Conservation (phyloP, 352 stramenopile species). For the Pythium rhizo-oryzae region DNA sequence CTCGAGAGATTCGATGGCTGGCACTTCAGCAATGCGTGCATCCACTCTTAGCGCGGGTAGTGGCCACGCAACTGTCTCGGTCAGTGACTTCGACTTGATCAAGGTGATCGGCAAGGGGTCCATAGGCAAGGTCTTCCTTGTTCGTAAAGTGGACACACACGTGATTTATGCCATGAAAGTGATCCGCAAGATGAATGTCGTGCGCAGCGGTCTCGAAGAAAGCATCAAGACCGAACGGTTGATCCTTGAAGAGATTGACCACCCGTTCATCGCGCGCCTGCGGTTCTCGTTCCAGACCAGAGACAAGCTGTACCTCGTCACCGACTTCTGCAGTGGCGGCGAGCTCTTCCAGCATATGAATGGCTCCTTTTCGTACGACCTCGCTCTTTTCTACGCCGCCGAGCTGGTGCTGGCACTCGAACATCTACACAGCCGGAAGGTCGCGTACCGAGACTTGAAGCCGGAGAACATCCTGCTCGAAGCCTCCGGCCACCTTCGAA, state of each 20-base stretch:
- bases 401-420: slow-evolving; percentile 96
- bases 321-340: slow-evolving; percentile 91
- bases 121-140: slow-evolving; percentile 91
- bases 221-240: slow-evolving; percentile 97
- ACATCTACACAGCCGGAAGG: slow-evolving; percentile 94
- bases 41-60: slow-evolving; percentile 43
- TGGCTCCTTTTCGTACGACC: slow-evolving; percentile 63
- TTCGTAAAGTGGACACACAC: slow-evolving; percentile 86
- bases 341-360: slow-evolving; percentile 99
- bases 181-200: slow-evolving; percentile 95
- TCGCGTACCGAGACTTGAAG: slow-evolving; percentile 98
- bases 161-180: slow-evolving; percentile 98
- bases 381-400: slow-evolving; percentile 94
- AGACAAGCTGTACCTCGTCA: slow-evolving; percentile 89
- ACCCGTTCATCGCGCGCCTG: slow-evolving; percentile 98
- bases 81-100: slow-evolving; percentile 87
- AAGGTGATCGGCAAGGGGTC: slow-evolving; percentile 81
- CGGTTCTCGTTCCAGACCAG: slow-evolving; percentile 98
- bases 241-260: slow-evolving; percentile 97
- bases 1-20: slow-evolving; percentile 38
- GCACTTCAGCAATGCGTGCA: slow-evolving; percentile 53
- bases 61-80: slow-evolving; percentile 53
- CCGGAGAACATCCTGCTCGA: slow-evolving; percentile 95
- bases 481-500: slow-evolving; percentile 92
- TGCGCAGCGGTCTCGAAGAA: slow-evolving; percentile 92